Evolutionary conservation across 495 filamentous ascomycete genomes (phyloP).

Genomic region (Chaetomium cochliodes): DNA sequence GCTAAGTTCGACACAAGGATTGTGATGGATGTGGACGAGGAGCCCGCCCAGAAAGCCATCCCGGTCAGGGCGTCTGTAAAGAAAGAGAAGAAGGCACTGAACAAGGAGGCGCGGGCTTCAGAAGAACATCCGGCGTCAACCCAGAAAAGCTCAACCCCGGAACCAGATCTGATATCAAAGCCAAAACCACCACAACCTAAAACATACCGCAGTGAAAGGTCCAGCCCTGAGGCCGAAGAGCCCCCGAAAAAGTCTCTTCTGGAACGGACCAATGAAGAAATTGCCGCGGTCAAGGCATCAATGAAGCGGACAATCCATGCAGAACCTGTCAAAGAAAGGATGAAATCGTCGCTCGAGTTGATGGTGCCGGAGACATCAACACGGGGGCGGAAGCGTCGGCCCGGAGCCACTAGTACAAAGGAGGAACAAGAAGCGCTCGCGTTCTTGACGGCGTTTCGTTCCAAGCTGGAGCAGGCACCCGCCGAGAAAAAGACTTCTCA

Average conservation of each 20-base stretch:
- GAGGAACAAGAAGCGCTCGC: slow-evolving; percentile 64
- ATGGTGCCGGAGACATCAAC: slow-evolving; percentile 81
- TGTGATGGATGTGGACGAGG: slow-evolving; percentile 57
- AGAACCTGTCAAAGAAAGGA: slow-evolving; percentile 56
- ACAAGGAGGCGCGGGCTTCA: slow-evolving; percentile 36
- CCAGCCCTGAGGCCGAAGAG: slow-evolving; percentile 18
- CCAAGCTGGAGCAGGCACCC: slow-evolving; percentile 66
- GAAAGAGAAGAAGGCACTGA: slow-evolving; percentile 35
- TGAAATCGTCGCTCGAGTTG: slow-evolving; percentile 68
- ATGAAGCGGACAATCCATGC: slow-evolving; percentile 76
- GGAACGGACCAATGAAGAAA: slow-evolving; percentile 85
- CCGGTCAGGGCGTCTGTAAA: slow-evolving; percentile 29
- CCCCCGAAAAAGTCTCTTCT: slow-evolving; percentile 43
- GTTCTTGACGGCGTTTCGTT: slow-evolving; percentile 71
- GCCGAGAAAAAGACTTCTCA: slow-evolving; percentile 44
- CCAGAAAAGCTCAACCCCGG: slow-evolving; percentile 28
- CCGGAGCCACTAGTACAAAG: slow-evolving; percentile 45
- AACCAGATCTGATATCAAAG: slow-evolving; percentile 27
- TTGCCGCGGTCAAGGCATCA: slow-evolving; percentile 83
- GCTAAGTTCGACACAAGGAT: slow-evolving; percentile 88
- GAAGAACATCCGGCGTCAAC: slow-evolving; percentile 24
- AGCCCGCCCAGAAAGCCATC: slow-evolving; percentile 31
- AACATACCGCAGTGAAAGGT: slow-evolving; percentile 1
- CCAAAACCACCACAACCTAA: slow-evolving; percentile 23
- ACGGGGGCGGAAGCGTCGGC: slow-evolving; percentile 74